phyloP scores from a whole-genome alignment of 352 stramenopile species.

The Phytophthora megakarya region DNA sequence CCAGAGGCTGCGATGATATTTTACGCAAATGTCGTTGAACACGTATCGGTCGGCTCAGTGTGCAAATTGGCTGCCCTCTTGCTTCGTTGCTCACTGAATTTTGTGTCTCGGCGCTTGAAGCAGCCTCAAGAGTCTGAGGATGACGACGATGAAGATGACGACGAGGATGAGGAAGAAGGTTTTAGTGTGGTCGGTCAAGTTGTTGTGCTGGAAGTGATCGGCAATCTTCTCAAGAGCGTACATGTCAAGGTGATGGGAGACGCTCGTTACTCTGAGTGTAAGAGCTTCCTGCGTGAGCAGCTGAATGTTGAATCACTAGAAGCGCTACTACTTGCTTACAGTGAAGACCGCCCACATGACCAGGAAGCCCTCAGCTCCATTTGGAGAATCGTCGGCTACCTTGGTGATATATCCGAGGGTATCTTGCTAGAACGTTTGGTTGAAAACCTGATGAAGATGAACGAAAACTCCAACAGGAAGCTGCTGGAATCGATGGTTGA shows the following conservation, averaged over 20 bases:
- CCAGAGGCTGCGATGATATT: slow-evolving; percentile 84
- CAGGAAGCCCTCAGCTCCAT: slow-evolving; percentile 74
- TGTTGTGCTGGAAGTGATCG: slow-evolving; percentile 79
- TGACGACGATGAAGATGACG: slow-evolving; percentile 64
- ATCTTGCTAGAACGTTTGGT: slow-evolving; percentile 62
- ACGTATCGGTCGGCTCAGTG: slow-evolving; percentile 78
- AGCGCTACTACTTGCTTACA: slow-evolving; percentile 68
- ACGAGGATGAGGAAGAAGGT: slow-evolving; percentile 65
- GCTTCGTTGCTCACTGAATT: slow-evolving; percentile 78
- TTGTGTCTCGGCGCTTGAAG: slow-evolving; percentile 71
- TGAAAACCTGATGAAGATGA: slow-evolving; percentile 72
- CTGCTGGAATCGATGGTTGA: slow-evolving; percentile 82
- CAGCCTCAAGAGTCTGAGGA: slow-evolving; percentile 35
- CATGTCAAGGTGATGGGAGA: slow-evolving; percentile 74
- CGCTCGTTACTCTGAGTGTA: slow-evolving; percentile 72
- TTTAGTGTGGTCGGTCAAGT: slow-evolving; percentile 75
- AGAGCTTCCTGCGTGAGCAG: slow-evolving; percentile 71
- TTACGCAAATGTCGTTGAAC: slow-evolving; percentile 76
- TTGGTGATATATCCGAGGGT: slow-evolving; percentile 69
- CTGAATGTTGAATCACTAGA: slow-evolving; percentile 67
- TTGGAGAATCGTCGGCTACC: slow-evolving; percentile 74
- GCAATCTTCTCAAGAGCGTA: slow-evolving; percentile 73
- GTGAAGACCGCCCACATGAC: slow-evolving; percentile 58
- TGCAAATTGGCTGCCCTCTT: slow-evolving; percentile 82
- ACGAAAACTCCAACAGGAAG: slow-evolving; percentile 73